These are phyloP conservation scores for Trichomonas gallinae DNA, from an alignment of 208 protist species.

Conservation along the genomic window DNA sequence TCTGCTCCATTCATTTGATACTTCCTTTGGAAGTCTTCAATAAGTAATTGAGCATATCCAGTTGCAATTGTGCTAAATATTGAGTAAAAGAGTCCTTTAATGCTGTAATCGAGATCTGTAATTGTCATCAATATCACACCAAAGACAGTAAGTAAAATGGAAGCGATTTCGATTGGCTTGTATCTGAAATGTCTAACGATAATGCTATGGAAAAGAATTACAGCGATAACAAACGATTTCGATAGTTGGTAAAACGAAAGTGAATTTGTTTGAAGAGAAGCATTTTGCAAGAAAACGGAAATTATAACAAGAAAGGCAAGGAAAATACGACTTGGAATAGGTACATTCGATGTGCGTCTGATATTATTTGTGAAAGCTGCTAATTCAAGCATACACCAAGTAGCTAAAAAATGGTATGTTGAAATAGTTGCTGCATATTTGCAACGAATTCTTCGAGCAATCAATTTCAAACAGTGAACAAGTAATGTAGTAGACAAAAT, in stretches of 20 bases:
- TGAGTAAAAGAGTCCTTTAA: constrained; percentile 18
- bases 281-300: not conserved
- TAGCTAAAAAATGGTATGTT: not conserved
- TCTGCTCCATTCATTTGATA: constrained; percentile 23
- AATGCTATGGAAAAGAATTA: constrained; percentile 13
- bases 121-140: constrained; percentile 16
- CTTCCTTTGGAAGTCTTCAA: constrained; percentile 24
- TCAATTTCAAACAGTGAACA: not conserved
- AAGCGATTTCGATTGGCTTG: not conserved
- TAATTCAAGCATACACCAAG: not conserved
- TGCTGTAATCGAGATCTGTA: constrained; percentile 27
- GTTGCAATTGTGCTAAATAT: constrained; percentile 24
- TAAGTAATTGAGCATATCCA: constrained; percentile 25
- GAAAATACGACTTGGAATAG: not conserved
- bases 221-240: constrained; percentile 27
- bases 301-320: not conserved
- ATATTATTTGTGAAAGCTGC: not conserved
- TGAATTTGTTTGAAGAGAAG: constrained; percentile 26
- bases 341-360: not conserved
- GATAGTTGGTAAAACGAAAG: constrained; percentile 35
- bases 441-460: not conserved
- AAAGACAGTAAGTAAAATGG: constrained; percentile 11
- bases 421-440: not conserved
- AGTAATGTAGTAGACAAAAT: not conserved
- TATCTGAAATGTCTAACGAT: constrained; percentile 6